Conservation (phyloP, 257 asterid species). For the Leptodermis oblonga region DNA sequence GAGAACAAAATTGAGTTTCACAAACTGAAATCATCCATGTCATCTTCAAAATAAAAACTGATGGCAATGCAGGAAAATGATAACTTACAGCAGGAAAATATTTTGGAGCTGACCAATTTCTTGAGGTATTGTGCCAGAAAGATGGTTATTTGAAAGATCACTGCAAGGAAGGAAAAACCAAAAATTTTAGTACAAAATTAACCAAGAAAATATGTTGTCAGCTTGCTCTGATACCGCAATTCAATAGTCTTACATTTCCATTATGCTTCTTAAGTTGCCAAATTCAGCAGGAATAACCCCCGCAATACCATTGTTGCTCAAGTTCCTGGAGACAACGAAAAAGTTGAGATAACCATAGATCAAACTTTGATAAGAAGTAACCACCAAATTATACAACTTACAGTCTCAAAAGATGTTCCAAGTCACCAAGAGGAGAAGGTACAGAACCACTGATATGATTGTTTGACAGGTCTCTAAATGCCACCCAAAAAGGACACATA, state of each 20-base stretch:
- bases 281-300: slow-evolving; percentile 83
- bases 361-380: neutral
- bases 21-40: neutral
- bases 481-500: slow-evolving; percentile 9
- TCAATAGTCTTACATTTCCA: slow-evolving; percentile 72
- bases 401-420: slow-evolving; percentile 97
- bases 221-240: neutral
- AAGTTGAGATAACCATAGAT: neutral
- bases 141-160: slow-evolving; percentile 81
- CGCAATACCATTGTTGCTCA: slow-evolving; percentile 66
- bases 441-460: slow-evolving; percentile 65
- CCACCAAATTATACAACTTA: slow-evolving; percentile 27
- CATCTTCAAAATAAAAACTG: neutral
- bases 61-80: neutral
- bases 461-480: slow-evolving; percentile 73
- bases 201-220: neutral
- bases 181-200: neutral
- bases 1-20: too few species aligned
- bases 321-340: slow-evolving; percentile 42
- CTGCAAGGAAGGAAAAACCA: slow-evolving; percentile 34
- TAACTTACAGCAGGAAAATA: slow-evolving; percentile 69
- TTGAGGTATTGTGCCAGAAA: slow-evolving; percentile 74
- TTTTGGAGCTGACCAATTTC: slow-evolving; percentile 91
- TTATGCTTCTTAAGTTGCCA: slow-evolving; percentile 82
- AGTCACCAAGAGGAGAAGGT: slow-evolving; percentile 88